phyloP scores from a whole-genome alignment of 768 basidiomycete species.

The Leccinum uliginosum region DNA sequence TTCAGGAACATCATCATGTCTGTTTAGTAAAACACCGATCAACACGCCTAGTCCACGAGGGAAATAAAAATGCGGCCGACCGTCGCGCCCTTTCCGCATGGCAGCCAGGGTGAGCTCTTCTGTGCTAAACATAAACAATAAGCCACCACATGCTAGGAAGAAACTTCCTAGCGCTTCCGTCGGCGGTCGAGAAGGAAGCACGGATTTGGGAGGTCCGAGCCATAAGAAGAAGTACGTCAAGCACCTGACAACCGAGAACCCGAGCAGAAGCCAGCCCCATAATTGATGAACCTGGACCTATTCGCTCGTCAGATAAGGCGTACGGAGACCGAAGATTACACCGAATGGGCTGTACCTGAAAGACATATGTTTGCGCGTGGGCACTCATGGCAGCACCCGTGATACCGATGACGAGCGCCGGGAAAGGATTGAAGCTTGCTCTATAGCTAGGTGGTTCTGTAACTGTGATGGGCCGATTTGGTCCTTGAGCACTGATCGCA shows the following conservation, averaged over 20 bases:
- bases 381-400: conserved; percentile 93
- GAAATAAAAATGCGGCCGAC: conserved; percentile 34
- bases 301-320: conserved; percentile 6
- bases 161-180: conserved; percentile 89
- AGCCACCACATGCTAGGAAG: conserved; percentile 81
- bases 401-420: conserved; percentile 88
- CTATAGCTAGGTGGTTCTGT: conserved; percentile 70
- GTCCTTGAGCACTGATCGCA: conserved; percentile 36
- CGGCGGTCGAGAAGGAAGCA: conserved; percentile 89
- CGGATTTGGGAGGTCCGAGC: conserved; percentile 76
- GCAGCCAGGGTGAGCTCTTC: conserved; percentile 89
- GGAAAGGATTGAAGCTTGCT: conserved; percentile 86
- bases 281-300: conserved; percentile 85
- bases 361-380: conserved; percentile 86
- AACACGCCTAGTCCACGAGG: not conserved
- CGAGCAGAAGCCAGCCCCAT: conserved; percentile 86
- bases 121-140: conserved; percentile 85
- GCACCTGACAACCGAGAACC: conserved; percentile 73
- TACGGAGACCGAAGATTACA: not conserved
- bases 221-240: conserved; percentile 94
- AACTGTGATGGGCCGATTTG: conserved; percentile 30
- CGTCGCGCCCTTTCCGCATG: conserved; percentile 87
- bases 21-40: conserved; percentile 20
- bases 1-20: conserved; percentile 91
- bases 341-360: conserved; percentile 50